Percentiles rank a stretch among this genome's conserved stretches.
Conservation (phyloP, 768 basidiomycete genomes). For the Suillus fuscotomentosus region DNA sequence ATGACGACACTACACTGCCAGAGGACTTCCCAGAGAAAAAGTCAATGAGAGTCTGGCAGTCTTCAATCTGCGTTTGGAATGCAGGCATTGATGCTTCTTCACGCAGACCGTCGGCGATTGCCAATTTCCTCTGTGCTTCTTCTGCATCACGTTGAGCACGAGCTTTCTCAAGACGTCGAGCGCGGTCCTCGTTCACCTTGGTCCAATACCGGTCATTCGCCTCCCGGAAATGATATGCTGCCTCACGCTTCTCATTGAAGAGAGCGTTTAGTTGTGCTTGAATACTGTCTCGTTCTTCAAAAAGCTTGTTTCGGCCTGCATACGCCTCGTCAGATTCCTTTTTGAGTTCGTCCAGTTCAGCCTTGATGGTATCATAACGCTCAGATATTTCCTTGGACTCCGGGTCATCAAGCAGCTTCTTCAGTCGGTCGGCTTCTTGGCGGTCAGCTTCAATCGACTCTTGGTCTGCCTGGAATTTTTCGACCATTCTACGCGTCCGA, state of each 20-base stretch:
- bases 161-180: conserved; percentile 73
- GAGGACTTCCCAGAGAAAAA: conserved; percentile 69
- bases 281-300: conserved; percentile 80
- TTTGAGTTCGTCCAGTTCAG: conserved; percentile 83
- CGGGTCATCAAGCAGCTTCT: conserved; percentile 87
- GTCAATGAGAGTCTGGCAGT: conserved; percentile 91
- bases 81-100: conserved; percentile 93
- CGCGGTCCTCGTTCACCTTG: conserved; percentile 88
- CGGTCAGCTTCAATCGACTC: conserved; percentile 81
- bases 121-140: conserved; percentile 77
- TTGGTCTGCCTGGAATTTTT: conserved; percentile 78
- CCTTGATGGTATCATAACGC: conserved; percentile 77
- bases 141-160: conserved; percentile 75
- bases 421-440: conserved; percentile 70
- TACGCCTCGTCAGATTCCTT: conserved; percentile 84
- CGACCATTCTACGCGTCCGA: conserved; percentile 72
- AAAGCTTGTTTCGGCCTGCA: conserved; percentile 76
- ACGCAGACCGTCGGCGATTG: conserved; percentile 73
- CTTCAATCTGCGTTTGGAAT: conserved; percentile 91
- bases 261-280: conserved; percentile 69
- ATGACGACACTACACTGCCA: conserved; percentile 42
- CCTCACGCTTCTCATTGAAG: conserved; percentile 76
- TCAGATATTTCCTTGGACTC: conserved; percentile 79
- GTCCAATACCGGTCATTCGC: conserved; percentile 79
- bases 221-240: conserved; percentile 68